phyloP scores from a whole-genome alignment of 2,329 filamentous ascomycete genomes.

The Parastagonospora nodorum region DNA sequence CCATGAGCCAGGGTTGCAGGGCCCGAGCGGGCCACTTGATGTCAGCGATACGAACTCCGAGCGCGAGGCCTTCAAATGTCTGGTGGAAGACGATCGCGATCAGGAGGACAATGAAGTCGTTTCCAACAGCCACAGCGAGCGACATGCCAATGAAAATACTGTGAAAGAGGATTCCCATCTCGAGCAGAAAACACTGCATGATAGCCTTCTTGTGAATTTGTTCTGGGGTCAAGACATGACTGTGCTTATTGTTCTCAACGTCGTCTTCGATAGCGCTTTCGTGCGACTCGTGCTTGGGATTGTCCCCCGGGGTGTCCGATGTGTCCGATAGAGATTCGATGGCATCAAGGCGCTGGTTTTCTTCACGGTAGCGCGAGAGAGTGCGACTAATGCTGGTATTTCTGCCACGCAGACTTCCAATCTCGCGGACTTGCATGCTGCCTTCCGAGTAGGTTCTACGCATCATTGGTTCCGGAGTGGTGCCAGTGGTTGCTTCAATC shows the following conservation, averaged over 20 bases:
- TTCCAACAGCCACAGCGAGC: conserved; percentile 58
- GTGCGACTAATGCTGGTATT: conserved; percentile 36
- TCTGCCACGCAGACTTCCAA: conserved; percentile 29
- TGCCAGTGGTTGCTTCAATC: not conserved
- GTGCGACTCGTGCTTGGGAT: conserved; percentile 20
- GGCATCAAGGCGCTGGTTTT: conserved; percentile 26
- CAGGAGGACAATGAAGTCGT: conserved; percentile 62
- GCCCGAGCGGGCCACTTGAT: conserved; percentile 57
- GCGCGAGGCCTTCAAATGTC: conserved; percentile 84
- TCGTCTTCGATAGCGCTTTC: conserved; percentile 30
- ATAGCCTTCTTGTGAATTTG: conserved; percentile 36
- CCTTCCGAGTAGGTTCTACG: conserved; percentile 24
- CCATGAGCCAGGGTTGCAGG: conserved; percentile 69
- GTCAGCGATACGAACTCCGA: conserved; percentile 83
- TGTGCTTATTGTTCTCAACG: conserved; percentile 23
- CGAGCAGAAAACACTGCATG: conserved; percentile 51
- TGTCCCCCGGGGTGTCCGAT: conserved; percentile 54
- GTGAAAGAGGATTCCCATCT: conserved; percentile 67
- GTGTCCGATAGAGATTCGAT: conserved; percentile 51
- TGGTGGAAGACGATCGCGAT: conserved; percentile 69
- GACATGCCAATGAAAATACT: conserved; percentile 67
- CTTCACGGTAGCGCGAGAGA: conserved; percentile 32
- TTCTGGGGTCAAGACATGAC: conserved; percentile 18
- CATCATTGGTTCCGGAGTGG: conserved; percentile 7
- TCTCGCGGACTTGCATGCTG: conserved; percentile 31